These are phyloP conservation scores for Bothriochloa decipiens DNA, from an alignment of 176 grass and related monocot species.

Conservation along the genomic window DNA sequence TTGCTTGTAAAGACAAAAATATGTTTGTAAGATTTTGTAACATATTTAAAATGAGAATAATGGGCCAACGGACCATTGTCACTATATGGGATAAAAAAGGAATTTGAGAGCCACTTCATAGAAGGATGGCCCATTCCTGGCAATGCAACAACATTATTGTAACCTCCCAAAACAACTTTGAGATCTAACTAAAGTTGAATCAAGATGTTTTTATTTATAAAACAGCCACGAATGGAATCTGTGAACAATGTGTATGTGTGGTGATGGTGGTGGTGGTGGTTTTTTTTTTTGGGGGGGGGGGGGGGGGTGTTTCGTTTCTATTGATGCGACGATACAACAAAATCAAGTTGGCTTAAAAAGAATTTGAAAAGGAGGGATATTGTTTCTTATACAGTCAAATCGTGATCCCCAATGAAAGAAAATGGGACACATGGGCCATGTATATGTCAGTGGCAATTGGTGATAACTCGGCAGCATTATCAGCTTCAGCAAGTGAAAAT, in stretches of 20 bases:
- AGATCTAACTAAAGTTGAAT: neutral
- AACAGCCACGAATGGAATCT: neutral
- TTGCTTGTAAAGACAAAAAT: neutral
- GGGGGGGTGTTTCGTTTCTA: neutral
- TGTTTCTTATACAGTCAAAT: constrained; percentile 11
- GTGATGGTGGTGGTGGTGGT: no score
- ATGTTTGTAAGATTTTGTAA: constrained; percentile 10
- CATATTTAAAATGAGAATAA: constrained; percentile 24
- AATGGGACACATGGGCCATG: neutral
- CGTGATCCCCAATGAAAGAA: constrained; percentile 23
- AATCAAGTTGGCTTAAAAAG: neutral
- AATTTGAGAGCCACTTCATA: constrained; percentile 30
- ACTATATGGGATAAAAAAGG: neutral
- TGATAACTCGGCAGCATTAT: constrained; percentile 1
- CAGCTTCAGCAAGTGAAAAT: constrained; percentile 32
- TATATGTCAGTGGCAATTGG: neutral
- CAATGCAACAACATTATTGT: neutral
- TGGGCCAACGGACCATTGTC: neutral
- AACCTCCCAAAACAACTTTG: neutral
- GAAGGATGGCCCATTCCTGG: constrained; percentile 3
- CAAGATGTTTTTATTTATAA: neutral
- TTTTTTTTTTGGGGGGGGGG: no score
- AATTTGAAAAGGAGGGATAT: neutral
- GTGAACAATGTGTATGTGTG: neutral
- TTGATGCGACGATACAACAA: neutral